Conservation (phyloP, 495 filamentous ascomycete genomes). For the Neurospora sp. region DNA sequence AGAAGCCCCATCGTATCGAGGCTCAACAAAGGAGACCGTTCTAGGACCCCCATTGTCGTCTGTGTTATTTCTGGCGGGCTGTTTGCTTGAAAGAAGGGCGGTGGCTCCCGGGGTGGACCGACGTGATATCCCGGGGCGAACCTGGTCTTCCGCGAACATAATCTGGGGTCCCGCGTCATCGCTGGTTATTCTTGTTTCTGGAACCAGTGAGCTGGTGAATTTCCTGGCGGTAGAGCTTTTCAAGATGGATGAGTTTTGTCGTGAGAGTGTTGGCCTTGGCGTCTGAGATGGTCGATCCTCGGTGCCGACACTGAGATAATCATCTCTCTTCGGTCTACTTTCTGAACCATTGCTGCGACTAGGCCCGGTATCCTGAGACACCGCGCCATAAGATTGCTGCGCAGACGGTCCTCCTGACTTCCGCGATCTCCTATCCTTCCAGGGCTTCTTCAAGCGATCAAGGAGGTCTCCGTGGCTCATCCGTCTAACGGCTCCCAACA, state of each 20-base stretch:
- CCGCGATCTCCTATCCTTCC: conserved; percentile 10
- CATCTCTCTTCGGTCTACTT: background rate
- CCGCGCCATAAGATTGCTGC: conserved; percentile 5
- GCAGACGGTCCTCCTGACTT: background rate
- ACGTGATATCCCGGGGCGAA: conserved; percentile 35
- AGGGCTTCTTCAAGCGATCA: conserved; percentile 4
- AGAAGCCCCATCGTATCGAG: conserved; percentile 3
- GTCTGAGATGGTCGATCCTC: conserved; percentile 5
- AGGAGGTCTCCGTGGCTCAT: conserved; percentile 27
- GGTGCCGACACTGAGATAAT: background rate
- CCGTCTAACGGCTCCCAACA: conserved; percentile 20
- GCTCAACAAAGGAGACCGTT: conserved; percentile 61
- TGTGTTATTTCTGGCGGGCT: conserved; percentile 46
- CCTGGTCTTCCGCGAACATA: conserved; percentile 52
- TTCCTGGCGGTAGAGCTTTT: conserved; percentile 40
- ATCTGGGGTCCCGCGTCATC: conserved; percentile 60
- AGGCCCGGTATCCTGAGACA: background rate
- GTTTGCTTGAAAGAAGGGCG: conserved; percentile 48
- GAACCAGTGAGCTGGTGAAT: conserved; percentile 67
- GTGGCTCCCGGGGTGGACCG: conserved; percentile 30
- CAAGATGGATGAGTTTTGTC: conserved; percentile 39
- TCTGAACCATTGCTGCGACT: background rate
- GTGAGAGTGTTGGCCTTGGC: conserved; percentile 37
- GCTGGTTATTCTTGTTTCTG: conserved; percentile 54
- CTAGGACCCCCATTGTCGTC: conserved; percentile 36